Percentiles rank a stretch among this genome's conserved stretches.
These are phyloP conservation scores for Phialophora verrucosa DNA, from an alignment of 2,329 filamentous ascomycete genomes.

Conservation along the genomic window DNA sequence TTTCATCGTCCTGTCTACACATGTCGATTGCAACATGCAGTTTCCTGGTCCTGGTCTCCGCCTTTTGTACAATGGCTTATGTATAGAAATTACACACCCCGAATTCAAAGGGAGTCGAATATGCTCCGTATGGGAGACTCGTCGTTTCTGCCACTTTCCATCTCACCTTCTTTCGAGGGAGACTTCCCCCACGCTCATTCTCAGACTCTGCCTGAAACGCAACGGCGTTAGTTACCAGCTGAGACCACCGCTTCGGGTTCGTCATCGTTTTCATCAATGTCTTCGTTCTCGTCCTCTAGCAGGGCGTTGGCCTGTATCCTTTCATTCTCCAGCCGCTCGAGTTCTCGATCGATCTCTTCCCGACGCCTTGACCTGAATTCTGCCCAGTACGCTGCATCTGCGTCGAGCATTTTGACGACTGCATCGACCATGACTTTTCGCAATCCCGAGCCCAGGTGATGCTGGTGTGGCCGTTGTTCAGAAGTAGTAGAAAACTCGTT, in stretches of 20 bases:
- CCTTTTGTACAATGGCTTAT: too few relatives aligned
- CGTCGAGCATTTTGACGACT: slow-evolving; percentile 29
- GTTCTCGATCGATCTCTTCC: slow-evolving; percentile 8
- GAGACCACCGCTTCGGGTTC: background rate
- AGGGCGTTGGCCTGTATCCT: background rate
- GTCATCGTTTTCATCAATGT: background rate
- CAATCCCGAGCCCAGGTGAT: slow-evolving; percentile 7
- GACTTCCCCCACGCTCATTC: background rate
- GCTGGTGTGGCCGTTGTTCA: background rate
- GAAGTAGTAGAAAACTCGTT: background rate
- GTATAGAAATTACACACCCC: too few relatives aligned
- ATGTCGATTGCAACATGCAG: background rate
- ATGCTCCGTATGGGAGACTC: background rate
- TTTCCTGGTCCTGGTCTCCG: background rate
- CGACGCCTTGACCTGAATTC: slow-evolving; percentile 16
- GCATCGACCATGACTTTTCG: slow-evolving; percentile 29
- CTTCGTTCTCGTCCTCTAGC: background rate
- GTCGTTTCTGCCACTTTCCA: background rate
- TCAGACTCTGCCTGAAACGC: background rate
- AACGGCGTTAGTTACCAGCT: background rate
- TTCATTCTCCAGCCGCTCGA: background rate
- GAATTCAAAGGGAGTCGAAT: background rate
- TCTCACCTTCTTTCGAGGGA: background rate
- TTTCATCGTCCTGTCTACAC: background rate
- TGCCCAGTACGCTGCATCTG: slow-evolving; percentile 24